These are phyloP conservation scores for Zhuliangozyma blackwelliae DNA, from an alignment of 1,139 yeast genomes.

Conservation along the genomic window DNA sequence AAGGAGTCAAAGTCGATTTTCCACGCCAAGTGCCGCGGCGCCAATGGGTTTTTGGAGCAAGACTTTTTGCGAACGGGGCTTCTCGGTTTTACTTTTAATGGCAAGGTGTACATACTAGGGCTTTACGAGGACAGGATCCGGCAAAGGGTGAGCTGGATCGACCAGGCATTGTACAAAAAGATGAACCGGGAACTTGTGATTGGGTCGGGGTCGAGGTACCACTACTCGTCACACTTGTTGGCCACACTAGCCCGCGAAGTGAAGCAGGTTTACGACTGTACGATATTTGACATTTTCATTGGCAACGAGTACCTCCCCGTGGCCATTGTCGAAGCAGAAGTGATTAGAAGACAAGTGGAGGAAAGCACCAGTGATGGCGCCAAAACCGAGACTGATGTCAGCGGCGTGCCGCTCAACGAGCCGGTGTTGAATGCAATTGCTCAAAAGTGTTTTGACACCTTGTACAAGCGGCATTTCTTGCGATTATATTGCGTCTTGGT, in stretches of 20 bases:
- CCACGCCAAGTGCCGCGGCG: constrained; percentile 76
- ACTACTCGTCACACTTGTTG: constrained; percentile 80
- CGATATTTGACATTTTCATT: constrained; percentile 83
- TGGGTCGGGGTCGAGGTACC: constrained; percentile 52
- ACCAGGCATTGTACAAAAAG: constrained; percentile 38
- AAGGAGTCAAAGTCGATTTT: constrained; percentile 71
- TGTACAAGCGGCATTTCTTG: constrained; percentile 68
- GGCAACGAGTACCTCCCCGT: constrained; percentile 86
- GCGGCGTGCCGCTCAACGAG: constrained; percentile 47
- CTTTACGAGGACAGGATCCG: constrained; percentile 87
- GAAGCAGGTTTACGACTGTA: constrained; percentile 80
- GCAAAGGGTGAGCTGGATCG: constrained; percentile 66
- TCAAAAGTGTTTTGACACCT: constrained; percentile 64
- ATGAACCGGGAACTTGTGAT: constrained; percentile 27
- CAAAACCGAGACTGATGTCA: constrained; percentile 13
- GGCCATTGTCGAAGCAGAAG: constrained; percentile 80
- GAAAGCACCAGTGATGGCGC: constrained; percentile 13
- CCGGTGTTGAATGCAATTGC: constrained; percentile 69
- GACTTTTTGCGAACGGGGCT: constrained; percentile 88
- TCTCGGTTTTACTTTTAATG: constrained; percentile 81
- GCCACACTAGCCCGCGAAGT: constrained; percentile 81
- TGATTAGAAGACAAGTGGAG: constrained; percentile 45
- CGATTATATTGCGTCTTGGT: constrained; percentile 79
- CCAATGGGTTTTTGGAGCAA: constrained; percentile 62
- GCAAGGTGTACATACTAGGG: constrained; percentile 85